These are phyloP conservation scores for Botrytis porri DNA, from an alignment of 2,329 filamentous ascomycete genomes.

Conservation along the genomic window DNA sequence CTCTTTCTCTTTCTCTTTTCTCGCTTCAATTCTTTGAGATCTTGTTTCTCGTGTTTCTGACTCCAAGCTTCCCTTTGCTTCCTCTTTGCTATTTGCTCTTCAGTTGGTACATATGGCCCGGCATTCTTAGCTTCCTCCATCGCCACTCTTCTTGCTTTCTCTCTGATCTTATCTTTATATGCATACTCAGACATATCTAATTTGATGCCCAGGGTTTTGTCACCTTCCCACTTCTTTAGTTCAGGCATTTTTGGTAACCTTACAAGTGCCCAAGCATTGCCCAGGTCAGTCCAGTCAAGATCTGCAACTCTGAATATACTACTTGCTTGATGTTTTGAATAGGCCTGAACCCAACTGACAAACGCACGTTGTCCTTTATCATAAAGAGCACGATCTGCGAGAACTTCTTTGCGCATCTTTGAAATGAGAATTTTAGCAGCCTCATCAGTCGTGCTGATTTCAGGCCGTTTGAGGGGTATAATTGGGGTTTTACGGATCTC, in stretches of 20 bases:
- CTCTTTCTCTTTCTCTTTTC: constrained; percentile 63
- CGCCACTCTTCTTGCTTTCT: constrained; percentile 60
- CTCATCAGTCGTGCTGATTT: constrained; percentile 54
- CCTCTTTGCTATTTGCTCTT: constrained; percentile 52
- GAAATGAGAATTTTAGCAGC: constrained; percentile 58
- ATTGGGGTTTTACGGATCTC: constrained; percentile 86
- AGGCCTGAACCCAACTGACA: constrained; percentile 88
- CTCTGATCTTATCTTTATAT: constrained; percentile 70
- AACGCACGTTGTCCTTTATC: constrained; percentile 91
- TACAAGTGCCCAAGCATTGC: constrained; percentile 79
- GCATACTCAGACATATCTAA: constrained; percentile 66
- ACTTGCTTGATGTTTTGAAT: constrained; percentile 84
- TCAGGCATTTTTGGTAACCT: constrained; percentile 94
- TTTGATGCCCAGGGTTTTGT: constrained; percentile 58
- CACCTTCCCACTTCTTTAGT: constrained; percentile 68
- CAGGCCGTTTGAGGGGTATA: constrained; percentile 55
- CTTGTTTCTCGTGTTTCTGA: constrained; percentile 64
- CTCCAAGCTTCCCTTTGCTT: constrained; percentile 71
- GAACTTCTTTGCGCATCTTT: constrained; percentile 58
- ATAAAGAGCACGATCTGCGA: constrained; percentile 54
- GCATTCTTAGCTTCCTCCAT: constrained; percentile 50
- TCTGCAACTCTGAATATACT: constrained; percentile 85
- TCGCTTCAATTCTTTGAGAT: constrained; percentile 56
- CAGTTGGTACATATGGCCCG: constrained; percentile 39
- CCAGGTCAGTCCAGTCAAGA: constrained; percentile 81